Evolutionary conservation across 2,329 filamentous ascomycete genomes (phyloP), one percentile per base, ranked within the genome.

Genomic region (Blastomyces silverae): DNA sequence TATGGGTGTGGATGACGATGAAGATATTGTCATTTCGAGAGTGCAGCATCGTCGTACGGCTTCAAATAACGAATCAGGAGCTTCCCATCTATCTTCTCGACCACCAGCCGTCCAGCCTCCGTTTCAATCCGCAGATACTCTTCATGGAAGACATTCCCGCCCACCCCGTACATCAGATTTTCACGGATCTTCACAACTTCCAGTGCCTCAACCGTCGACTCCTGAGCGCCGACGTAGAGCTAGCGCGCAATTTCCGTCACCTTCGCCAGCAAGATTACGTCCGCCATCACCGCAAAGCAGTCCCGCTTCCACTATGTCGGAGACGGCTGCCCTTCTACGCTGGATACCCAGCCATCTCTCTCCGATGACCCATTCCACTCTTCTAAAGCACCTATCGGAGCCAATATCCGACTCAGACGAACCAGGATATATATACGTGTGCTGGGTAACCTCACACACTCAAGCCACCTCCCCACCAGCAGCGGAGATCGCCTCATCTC

Each of bases 371-470:
- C 81, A 89, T 0, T 88, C 91, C 0, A 79, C 82, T 5, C 82
- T 97, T 3, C 83, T 93, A 66, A 81, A 88, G 2, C 92, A 97
- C 75, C 82, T 97, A 11, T 85, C 77, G 74, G 94, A 84, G 80
- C 91, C 82, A 0, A 84, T 92, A 57, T 92, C 91, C 0, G 80
- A 85, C 28, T 80, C 83, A 63, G 90, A 94, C 69, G 90, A 95
- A 70, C 81, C 89, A 15, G 94, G 94, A 48, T 99, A 94, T 79
- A 97, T 99, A 70, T 99, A 99, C 82, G 96, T 99, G 77, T 99
- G 97, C 82, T 97, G 93, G 92, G 83, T 97, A 28, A 97, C 91
- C 0, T 87, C 91, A 42, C 81, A 84, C 46, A 83, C 82, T 1
- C 78, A 85, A 8, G 74, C 81, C 0, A 46, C 68, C 1, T 52